Conservation (phyloP, 2,329 filamentous ascomycete genomes). For the Xylaria sp. region DNA sequence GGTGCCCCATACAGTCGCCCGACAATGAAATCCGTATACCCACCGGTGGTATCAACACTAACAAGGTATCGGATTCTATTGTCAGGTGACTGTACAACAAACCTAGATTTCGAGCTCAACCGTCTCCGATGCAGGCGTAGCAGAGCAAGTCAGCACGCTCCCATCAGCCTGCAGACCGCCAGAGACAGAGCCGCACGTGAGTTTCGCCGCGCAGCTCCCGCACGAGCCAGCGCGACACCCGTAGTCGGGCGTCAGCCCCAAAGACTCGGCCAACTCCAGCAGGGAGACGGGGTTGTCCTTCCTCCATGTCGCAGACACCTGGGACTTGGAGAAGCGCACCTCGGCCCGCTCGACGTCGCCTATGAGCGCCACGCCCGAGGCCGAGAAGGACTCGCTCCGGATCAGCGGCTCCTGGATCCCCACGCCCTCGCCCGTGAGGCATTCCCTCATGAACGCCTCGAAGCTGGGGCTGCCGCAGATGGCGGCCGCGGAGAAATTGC, state of each 20-base stretch:
- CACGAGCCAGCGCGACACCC: slow-evolving; percentile 34
- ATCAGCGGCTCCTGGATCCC: slow-evolving; percentile 22
- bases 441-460: slow-evolving; percentile 20
- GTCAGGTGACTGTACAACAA: too few species aligned
- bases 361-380: slow-evolving; percentile 8
- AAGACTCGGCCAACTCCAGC: slow-evolving; percentile 34
- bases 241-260: slow-evolving; percentile 35
- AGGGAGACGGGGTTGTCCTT: slow-evolving; percentile 29
- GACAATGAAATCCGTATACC: too few species aligned
- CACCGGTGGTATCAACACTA: too few species aligned
- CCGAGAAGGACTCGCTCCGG: slow-evolving; percentile 31
- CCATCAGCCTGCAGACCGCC: slow-evolving; percentile 34
- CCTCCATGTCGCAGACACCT: slow-evolving; percentile 26
- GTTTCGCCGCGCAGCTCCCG: slow-evolving; percentile 32
- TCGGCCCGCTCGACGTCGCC: slow-evolving; percentile 27
- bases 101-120: slow-evolving; percentile 28
- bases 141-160: slow-evolving; percentile 32
- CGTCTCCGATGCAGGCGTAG: slow-evolving; percentile 31
- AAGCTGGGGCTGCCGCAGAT: slow-evolving; percentile 33
- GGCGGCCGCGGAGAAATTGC: slow-evolving; percentile 24
- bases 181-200: slow-evolving; percentile 31
- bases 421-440: slow-evolving; percentile 12
- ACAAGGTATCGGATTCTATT: too few species aligned
- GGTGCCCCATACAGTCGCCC: too few species aligned
- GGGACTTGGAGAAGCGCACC: slow-evolving; percentile 32